Percentiles rank a stretch among this genome's conserved stretches.
phyloP scores from a whole-genome alignment of 257 asterid genomes.

The Solanum appendiculatum region DNA sequence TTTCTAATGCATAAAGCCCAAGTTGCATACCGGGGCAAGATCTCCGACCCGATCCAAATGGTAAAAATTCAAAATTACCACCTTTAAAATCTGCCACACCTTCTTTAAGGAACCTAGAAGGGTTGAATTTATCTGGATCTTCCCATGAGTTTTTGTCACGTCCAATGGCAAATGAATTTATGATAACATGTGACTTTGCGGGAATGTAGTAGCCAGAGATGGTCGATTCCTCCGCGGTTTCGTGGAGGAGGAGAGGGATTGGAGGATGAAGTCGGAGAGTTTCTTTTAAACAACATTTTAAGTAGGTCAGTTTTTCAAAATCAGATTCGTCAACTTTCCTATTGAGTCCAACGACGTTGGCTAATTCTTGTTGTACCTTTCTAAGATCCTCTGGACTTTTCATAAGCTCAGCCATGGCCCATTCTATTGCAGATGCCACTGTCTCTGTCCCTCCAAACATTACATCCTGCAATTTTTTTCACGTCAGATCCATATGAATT shows the following conservation, averaged over 20 bases:
- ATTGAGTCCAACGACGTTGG: slow-evolving; percentile 48
- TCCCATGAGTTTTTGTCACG: slow-evolving; percentile 71
- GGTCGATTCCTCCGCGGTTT: slow-evolving; percentile 45
- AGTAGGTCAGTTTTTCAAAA: slow-evolving; percentile 48
- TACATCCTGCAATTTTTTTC: slow-evolving; percentile 31
- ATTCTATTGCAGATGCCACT: slow-evolving; percentile 81
- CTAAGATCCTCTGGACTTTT: slow-evolving; percentile 58
- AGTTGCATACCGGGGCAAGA: slow-evolving; percentile 99
- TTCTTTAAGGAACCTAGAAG: slow-evolving; percentile 36
- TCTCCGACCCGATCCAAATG: slow-evolving; percentile 90
- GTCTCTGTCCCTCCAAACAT: slow-evolving; percentile 97
- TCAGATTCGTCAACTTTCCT: slow-evolving; percentile 66
- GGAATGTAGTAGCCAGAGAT: slow-evolving; percentile 61
- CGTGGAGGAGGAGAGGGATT: slow-evolving; percentile 88
- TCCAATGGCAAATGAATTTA: slow-evolving; percentile 82
- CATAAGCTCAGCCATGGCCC: slow-evolving; percentile 84
- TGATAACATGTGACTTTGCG: slow-evolving; percentile 47
- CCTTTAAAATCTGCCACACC: slow-evolving; percentile 65
- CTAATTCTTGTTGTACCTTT: slow-evolving; percentile 60
- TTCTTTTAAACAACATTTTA: slow-evolving; percentile 60
- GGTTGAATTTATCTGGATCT: slow-evolving; percentile 45
- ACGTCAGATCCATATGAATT: too few species aligned
- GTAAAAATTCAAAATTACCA: slow-evolving; percentile 61
- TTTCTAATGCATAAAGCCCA: slow-evolving; percentile 65
- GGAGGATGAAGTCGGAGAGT: slow-evolving; percentile 90